Evolutionary conservation across 1,284 basidiomycete species (phyloP), one percentile per base, ranked within the genome.

Genomic region (Pseudozyma tsukubaensis): DNA sequence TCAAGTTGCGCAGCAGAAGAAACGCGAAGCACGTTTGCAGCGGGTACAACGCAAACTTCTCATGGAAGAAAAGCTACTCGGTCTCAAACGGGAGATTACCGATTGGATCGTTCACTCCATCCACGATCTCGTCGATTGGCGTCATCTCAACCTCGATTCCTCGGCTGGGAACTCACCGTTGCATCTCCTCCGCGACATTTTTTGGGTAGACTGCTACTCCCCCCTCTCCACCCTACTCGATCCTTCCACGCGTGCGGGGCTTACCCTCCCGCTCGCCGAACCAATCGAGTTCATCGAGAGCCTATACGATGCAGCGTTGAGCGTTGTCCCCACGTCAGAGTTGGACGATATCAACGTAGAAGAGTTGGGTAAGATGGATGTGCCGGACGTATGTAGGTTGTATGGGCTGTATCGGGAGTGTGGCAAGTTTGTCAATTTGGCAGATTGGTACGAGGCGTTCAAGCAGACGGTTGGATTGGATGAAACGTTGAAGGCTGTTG

Each of bases 401-500:
- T 83, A 77, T 50, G 47, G 59, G 34, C 59, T 81, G 32, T 83
- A 82, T 50, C 51, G 74, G n/a, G 77, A 82, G 40, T 69, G 75
- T 19, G 75, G 76, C 42, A 77, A 79, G 56, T 72, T 81, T 62
- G 77, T 83, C 56, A 83, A 82, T 34, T 57, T 83, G 6, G 78
- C 78, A 2, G 81, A 83, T 50, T 83, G 82, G 82, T 81, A 57
- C 52, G 75, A 79, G 16, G 80, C 80, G 1, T 83, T 82, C 62
- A 59, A 66, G 50, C 72, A 80, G 54, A 65, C 58, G 18, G 54
- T 81, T 12, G 68, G 76, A 32, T 36, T 52, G 43, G 63, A 72
- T 42, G 47, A 49, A 21, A 44, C 37, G 3, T 12, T 59, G 2
- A 34, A 61, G 9, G 16, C 37, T 18, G 56, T 51, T 3, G 50